Conservation (phyloP, 139 green algal genomes). For the Deuterostichococcus epilithicus region DNA sequence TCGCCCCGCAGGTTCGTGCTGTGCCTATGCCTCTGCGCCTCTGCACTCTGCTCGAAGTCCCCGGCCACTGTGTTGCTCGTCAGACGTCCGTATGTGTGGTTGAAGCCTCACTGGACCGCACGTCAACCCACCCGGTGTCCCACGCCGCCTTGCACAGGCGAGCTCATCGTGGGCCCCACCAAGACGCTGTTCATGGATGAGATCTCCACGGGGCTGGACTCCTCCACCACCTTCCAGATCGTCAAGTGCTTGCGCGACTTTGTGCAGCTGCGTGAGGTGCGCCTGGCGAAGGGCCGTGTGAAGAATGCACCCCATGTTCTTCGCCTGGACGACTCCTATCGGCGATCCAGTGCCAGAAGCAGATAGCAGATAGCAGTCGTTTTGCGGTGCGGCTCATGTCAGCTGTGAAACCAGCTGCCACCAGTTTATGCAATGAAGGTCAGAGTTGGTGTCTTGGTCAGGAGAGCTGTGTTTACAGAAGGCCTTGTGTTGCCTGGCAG, state of each 20-base stretch:
- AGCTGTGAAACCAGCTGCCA: background rate
- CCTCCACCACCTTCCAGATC: conserved; percentile 44
- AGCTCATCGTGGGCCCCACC: conserved; percentile 54
- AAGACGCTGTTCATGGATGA: conserved; percentile 45
- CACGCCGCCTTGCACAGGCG: conserved; percentile 19
- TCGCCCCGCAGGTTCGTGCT: too few relatives aligned
- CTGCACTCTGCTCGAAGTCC: background rate
- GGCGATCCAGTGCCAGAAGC: background rate
- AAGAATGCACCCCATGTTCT: background rate
- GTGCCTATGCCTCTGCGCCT: background rate
- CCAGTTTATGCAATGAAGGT: background rate
- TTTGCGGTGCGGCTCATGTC: background rate
- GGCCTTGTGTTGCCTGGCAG: background rate
- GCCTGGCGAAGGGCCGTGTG: background rate
- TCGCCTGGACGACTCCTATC: background rate
- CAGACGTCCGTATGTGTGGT: too few relatives aligned
- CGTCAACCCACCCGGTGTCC: too few relatives aligned
- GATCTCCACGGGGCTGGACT: conserved; percentile 54
- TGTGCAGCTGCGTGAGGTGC: conserved; percentile 16
- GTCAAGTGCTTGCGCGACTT: conserved; percentile 18
- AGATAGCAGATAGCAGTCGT: background rate
- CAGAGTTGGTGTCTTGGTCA: background rate
- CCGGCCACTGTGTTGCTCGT: background rate
- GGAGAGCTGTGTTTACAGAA: background rate
- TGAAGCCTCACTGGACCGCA: too few relatives aligned